Conservation (phyloP, 1,284 basidiomycete species). For the Microbotryomycetes sp. region DNA sequence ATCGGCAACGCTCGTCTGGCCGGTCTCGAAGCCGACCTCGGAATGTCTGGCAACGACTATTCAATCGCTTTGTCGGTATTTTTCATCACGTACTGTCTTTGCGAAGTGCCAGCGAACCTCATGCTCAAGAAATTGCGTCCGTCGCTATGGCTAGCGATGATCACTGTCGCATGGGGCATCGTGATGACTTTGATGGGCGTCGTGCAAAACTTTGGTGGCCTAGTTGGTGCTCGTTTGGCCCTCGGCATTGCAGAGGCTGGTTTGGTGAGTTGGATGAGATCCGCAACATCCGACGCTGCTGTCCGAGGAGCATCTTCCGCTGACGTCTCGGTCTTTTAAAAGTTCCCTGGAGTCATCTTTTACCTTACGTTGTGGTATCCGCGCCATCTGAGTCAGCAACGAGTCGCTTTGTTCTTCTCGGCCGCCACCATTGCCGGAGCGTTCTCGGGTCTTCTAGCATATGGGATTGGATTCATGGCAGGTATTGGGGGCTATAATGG, state of each 20-base stretch:
- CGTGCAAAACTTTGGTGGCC: slow-evolving; percentile 24
- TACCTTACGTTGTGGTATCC: slow-evolving; percentile 48
- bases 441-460: slow-evolving; percentile 45
- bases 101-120: slow-evolving; percentile 40
- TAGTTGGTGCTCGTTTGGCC: slow-evolving; percentile 45
- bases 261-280: slow-evolving; percentile 35
- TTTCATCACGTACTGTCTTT: slow-evolving; percentile 18
- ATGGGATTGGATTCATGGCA: slow-evolving; percentile 46
- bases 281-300: too few relatives aligned
- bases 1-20: slow-evolving; percentile 31
- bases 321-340: slow-evolving; percentile 18
- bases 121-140: slow-evolving; percentile 51
- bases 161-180: slow-evolving; percentile 49
- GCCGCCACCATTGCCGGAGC: slow-evolving; percentile 32
- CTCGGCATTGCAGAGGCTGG: slow-evolving; percentile 63
- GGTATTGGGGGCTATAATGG: slow-evolving; percentile 44
- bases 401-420: neutral
- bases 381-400: slow-evolving; percentile 5
- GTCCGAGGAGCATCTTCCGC: neutral
- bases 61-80: slow-evolving; percentile 25
- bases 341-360: slow-evolving; percentile 26
- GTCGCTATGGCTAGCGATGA: slow-evolving; percentile 51
- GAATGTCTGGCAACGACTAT: slow-evolving; percentile 28
- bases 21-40: slow-evolving; percentile 30
- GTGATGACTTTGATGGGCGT: slow-evolving; percentile 50